Conservation (phyloP, 768 basidiomycete species). For the Hemileccinum impolitum region DNA sequence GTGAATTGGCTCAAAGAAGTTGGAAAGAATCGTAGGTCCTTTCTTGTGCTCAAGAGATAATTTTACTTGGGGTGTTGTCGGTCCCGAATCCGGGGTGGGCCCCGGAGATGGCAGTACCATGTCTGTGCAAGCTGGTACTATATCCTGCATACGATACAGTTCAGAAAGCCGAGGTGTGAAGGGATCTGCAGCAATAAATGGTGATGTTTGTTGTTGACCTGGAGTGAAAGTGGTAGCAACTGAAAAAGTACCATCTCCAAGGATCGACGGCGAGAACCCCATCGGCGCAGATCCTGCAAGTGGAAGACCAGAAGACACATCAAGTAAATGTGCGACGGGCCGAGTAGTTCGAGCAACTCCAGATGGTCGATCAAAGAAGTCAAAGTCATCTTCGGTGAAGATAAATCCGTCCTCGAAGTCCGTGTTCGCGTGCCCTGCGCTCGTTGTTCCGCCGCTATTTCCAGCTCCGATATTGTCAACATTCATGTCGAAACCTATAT, state of each 20-base stretch:
- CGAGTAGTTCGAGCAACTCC: constrained; percentile 20
- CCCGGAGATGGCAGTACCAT: constrained; percentile 51
- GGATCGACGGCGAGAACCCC: constrained; percentile 32
- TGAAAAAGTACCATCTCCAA: constrained; percentile 28
- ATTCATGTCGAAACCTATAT: constrained; percentile 49
- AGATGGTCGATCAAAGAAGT: constrained; percentile 73
- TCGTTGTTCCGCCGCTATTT: constrained; percentile 22
- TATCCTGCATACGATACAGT: constrained; percentile 22
- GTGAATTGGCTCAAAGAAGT: constrained; percentile 68
- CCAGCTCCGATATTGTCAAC: constrained; percentile 35
- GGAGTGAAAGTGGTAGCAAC: constrained; percentile 19
- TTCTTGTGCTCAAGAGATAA: constrained; percentile 32
- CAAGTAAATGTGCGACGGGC: constrained; percentile 15
- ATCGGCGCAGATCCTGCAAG: constrained; percentile 34
- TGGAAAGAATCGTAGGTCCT: constrained; percentile 19
- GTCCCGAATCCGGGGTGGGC: constrained; percentile 46
- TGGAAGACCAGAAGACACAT: constrained; percentile 26
- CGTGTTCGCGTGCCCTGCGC: constrained; percentile 31
- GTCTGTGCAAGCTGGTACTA: constrained; percentile 36
- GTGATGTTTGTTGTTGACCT: constrained; percentile 27
- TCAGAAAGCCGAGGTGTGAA: constrained; percentile 23
- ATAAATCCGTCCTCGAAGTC: constrained; percentile 59
- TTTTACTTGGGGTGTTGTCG: constrained; percentile 53
- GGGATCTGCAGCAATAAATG: constrained; percentile 26
- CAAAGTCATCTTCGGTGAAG: constrained; percentile 82